Conservation (phyloP, 2,329 filamentous ascomycete genomes). For the Xylaria sp. region DNA sequence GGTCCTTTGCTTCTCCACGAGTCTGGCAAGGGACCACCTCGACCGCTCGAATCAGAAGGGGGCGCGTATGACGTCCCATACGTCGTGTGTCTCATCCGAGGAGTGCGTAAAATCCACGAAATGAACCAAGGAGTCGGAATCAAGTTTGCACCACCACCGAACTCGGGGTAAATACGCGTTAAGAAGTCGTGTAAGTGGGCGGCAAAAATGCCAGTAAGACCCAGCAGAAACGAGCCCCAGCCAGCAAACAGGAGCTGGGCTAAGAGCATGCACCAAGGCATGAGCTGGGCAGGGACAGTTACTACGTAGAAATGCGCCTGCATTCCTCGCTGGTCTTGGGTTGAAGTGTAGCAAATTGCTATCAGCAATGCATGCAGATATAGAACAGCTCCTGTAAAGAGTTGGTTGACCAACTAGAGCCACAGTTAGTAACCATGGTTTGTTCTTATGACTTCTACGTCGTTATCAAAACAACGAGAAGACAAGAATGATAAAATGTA, state of each 20-base stretch:
- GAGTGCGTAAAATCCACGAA: constrained; percentile 70
- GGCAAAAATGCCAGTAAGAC: constrained; percentile 82
- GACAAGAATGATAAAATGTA: constrained; percentile 59
- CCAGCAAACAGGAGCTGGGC: constrained; percentile 77
- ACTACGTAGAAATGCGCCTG: constrained; percentile 85
- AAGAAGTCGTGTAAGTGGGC: constrained; percentile 93
- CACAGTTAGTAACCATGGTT: constrained; percentile 43
- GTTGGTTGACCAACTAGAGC: constrained; percentile 62
- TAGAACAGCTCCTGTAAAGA: constrained; percentile 61
- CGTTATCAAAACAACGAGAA: constrained; percentile 34
- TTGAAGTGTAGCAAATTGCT: constrained; percentile 84
- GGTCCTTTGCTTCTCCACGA: constrained; percentile 72
- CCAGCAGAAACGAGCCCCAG: constrained; percentile 65
- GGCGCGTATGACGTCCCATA: constrained; percentile 72
- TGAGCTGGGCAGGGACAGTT: constrained; percentile 81
- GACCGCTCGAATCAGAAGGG: constrained; percentile 48
- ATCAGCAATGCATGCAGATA: constrained; percentile 76
- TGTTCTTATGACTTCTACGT: constrained; percentile 9
- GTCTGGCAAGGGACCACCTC: constrained; percentile 66
- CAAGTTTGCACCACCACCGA: constrained; percentile 83
- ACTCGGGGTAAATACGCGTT: constrained; percentile 86
- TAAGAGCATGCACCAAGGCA: constrained; percentile 83
- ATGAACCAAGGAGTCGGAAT: constrained; percentile 80
- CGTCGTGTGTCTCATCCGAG: constrained; percentile 59
- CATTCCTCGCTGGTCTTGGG: constrained; percentile 83